Conservation (phyloP, 2,329 filamentous ascomycete species). For the Mycogone perniciosa region DNA sequence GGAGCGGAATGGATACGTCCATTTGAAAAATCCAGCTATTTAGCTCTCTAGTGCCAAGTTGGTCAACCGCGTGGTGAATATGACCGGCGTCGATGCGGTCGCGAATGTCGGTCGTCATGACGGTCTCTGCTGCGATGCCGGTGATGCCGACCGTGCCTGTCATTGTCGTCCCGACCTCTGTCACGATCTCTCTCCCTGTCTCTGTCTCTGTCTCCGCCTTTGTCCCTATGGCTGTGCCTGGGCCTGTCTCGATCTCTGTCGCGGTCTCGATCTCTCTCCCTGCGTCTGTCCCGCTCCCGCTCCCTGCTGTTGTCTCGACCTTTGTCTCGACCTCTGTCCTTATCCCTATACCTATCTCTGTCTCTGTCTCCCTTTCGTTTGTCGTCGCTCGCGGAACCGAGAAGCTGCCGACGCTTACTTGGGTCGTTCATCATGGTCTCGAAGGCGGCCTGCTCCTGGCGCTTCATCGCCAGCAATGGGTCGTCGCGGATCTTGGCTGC, state of each 20-base stretch:
- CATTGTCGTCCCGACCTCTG: too few species aligned
- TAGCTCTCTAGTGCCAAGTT: too few species aligned
- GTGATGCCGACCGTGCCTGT: too few species aligned
- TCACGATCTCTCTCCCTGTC: too few species aligned
- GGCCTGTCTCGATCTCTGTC: constrained; percentile 31
- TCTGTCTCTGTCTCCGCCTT: constrained; percentile 31
- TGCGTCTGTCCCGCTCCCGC: constrained; percentile 25
- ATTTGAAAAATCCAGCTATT: too few species aligned
- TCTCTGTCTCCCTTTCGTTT: constrained; percentile 41
- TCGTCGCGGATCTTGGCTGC: constrained; percentile 84
- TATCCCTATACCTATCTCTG: constrained; percentile 24
- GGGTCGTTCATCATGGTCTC: constrained; percentile 76
- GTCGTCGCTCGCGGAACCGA: constrained; percentile 55
- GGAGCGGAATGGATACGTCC: too few species aligned
- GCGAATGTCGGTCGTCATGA: constrained; percentile 33
- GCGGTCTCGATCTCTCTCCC: constrained; percentile 38
- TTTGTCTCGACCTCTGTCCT: neutral
- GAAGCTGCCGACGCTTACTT: constrained; percentile 58
- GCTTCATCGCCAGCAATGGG: constrained; percentile 87
- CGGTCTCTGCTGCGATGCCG: constrained; percentile 8
- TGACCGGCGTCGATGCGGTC: constrained; percentile 11
- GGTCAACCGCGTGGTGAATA: too few species aligned
- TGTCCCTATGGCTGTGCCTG: constrained; percentile 26
- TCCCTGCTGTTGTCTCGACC: neutral
- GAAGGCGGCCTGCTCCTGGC: constrained; percentile 77